Conservation (phyloP, 371 early-diverging fungal genomes). For the Mortierella sp. region DNA sequence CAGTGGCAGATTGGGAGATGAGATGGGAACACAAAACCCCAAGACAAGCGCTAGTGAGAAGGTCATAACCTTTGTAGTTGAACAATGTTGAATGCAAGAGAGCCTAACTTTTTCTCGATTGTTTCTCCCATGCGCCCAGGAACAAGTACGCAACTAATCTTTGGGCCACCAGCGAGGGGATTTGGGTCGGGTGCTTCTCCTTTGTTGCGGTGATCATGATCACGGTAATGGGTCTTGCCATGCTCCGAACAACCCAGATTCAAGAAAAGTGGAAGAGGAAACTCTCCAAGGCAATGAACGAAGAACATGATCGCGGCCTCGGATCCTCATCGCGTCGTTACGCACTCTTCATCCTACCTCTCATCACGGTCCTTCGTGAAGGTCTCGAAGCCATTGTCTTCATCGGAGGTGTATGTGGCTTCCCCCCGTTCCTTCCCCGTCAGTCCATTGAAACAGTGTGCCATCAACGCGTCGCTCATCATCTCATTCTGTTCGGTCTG, state of each 20-base stretch:
- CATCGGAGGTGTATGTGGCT: constrained; percentile 77
- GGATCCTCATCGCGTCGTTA: constrained; percentile 55
- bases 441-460: too few species aligned
- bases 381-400: constrained; percentile 86
- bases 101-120: too few species aligned
- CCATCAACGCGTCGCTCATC: too few species aligned
- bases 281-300: constrained; percentile 65
- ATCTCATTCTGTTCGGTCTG: not conserved
- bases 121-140: too few species aligned
- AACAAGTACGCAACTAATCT: constrained; percentile 62
- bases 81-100: too few species aligned
- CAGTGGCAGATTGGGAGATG: not conserved
- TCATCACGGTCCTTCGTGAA: constrained; percentile 83
- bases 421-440: not conserved
- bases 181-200: constrained; percentile 74
- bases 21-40: too few species aligned
- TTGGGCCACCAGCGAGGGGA: constrained; percentile 76
- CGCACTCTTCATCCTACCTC: constrained; percentile 77
- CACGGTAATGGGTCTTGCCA: constrained; percentile 77
- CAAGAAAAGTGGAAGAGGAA: constrained; percentile 77
- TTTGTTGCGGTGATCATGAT: constrained; percentile 76
- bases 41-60: too few species aligned
- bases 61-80: too few species aligned
- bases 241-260: constrained; percentile 73
- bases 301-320: constrained; percentile 27